Evolutionary conservation across 148 eudicot genomes (phyloP).

Genomic region (Fagopyrum esculentum): DNA sequence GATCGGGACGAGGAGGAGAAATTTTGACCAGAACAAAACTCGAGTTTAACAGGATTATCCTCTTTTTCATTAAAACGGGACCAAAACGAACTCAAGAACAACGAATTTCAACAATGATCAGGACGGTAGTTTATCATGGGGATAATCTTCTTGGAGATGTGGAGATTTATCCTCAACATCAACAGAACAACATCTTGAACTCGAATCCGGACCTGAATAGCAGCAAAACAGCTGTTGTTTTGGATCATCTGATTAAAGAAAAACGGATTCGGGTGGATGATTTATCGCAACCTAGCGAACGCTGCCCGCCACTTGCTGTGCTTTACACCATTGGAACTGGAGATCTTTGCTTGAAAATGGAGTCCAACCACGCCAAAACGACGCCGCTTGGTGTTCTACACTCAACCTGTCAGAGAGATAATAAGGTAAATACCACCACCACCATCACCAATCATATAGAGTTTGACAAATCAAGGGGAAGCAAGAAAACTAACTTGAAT

Average conservation of each 20-base stretch:
- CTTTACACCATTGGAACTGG: slow-evolving; percentile 49
- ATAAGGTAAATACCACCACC: slow-evolving; percentile 68
- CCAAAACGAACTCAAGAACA: slow-evolving; percentile 6
- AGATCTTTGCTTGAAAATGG: slow-evolving; percentile 79
- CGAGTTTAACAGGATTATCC: slow-evolving; percentile 2
- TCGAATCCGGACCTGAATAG: slow-evolving; percentile 13
- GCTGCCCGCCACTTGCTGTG: slow-evolving; percentile 93
- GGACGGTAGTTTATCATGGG: slow-evolving; percentile 63
- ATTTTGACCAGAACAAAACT: slow-evolving; percentile 9
- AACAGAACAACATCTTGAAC: slow-evolving; percentile 16
- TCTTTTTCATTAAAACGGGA: slow-evolving; percentile 1
- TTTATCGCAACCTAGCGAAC: slow-evolving; percentile 66
- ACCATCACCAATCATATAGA: slow-evolving; percentile 4
- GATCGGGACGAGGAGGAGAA: slow-evolving; percentile 6
- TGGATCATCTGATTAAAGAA: slow-evolving; percentile 27
- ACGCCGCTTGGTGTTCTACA: slow-evolving; percentile 68
- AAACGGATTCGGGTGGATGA: slow-evolving; percentile 58
- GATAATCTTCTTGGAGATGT: slow-evolving; percentile 79
- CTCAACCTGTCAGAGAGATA: slow-evolving; percentile 81
- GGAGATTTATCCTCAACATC: slow-evolving; percentile 47
- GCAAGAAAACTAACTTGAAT: background rate
- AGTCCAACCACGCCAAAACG: slow-evolving; percentile 38
- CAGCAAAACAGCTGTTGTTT: slow-evolving; percentile 19
- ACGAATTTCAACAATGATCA: slow-evolving; percentile 22
- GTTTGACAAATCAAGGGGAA: slow-evolving; percentile 5